A percentile compares a stretch with the other conserved stretches of the same genome.
phyloP scores from a whole-genome alignment of 371 early-diverging fungal genomes.

The Actinomucor elegans region DNA sequence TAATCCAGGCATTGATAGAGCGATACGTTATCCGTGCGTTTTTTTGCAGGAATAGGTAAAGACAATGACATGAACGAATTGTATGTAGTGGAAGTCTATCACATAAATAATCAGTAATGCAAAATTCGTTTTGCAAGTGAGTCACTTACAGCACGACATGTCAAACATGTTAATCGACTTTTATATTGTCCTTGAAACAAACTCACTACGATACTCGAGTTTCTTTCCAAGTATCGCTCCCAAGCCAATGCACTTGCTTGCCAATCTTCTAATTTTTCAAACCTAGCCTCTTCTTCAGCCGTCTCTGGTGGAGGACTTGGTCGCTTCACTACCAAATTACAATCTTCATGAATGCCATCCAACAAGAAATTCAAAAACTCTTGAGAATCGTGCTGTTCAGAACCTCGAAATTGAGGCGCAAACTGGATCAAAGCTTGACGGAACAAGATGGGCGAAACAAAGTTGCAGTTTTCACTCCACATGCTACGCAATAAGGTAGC shows the following conservation, averaged over 20 bases:
- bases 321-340: slow-evolving; percentile 42
- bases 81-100: slow-evolving; percentile 84
- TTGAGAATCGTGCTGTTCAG: slow-evolving; percentile 81
- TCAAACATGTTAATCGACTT: slow-evolving; percentile 77
- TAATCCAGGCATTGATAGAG: slow-evolving; percentile 83
- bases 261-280: slow-evolving; percentile 49
- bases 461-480: slow-evolving; percentile 65
- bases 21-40: slow-evolving; percentile 38
- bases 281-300: slow-evolving; percentile 36
- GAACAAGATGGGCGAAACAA: slow-evolving; percentile 49
- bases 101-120: neutral
- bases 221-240: slow-evolving; percentile 73
- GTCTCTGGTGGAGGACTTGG: slow-evolving; percentile 30
- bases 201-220: slow-evolving; percentile 90
- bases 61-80: slow-evolving; percentile 92
- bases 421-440: slow-evolving; percentile 59
- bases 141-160: slow-evolving; percentile 57
- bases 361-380: slow-evolving; percentile 74
- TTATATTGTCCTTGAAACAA: slow-evolving; percentile 89
- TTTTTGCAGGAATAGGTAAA: slow-evolving; percentile 80
- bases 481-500: slow-evolving; percentile 65
- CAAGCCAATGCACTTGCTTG: slow-evolving; percentile 72
- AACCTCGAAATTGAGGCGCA: slow-evolving; percentile 65
- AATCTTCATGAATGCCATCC: slow-evolving; percentile 79
- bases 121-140: neutral